phyloP scores from a whole-genome alignment of 495 filamentous ascomycete species.

The Clohesyomyces aquaticus region DNA sequence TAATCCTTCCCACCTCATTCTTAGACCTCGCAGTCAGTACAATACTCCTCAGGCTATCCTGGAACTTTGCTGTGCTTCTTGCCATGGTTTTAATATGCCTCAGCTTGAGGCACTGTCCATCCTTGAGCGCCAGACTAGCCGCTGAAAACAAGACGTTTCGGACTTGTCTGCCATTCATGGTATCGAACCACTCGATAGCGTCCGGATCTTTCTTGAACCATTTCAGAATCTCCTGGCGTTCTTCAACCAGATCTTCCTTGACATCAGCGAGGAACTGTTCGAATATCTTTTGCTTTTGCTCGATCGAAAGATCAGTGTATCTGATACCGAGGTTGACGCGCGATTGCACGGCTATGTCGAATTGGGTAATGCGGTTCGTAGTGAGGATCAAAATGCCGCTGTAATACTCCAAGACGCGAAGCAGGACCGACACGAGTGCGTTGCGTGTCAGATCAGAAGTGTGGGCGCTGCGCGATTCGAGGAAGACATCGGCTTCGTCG shows the following conservation, averaged over 20 bases:
- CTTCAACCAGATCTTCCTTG: background rate
- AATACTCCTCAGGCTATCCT: background rate
- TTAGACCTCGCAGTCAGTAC: constrained; percentile 7
- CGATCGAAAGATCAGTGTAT: constrained; percentile 4
- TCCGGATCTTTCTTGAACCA: constrained; percentile 7
- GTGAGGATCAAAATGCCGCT: constrained; percentile 22
- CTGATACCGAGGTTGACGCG: constrained; percentile 20
- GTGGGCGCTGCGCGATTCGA: constrained; percentile 7
- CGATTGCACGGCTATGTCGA: constrained; percentile 26
- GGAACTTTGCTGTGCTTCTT: constrained; percentile 10
- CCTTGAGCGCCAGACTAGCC: constrained; percentile 4
- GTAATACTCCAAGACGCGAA: constrained; percentile 24
- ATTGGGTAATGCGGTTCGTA: constrained; percentile 22
- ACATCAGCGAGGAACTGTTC: background rate
- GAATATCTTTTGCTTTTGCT: constrained; percentile 11
- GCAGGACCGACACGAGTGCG: constrained; percentile 18
- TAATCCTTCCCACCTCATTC: constrained; percentile 14
- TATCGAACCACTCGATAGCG: constrained; percentile 9
- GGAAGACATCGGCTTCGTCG: constrained; percentile 17
- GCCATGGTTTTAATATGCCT: constrained; percentile 11
- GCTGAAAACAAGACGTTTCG: constrained; percentile 12
- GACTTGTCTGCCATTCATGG: constrained; percentile 10
- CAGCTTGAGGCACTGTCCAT: constrained; percentile 2
- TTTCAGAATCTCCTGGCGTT: constrained; percentile 5
- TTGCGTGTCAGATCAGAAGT: constrained; percentile 3